Base-by-base conservation (phyloP, 495 filamentous ascomycete genomes). In the Trichoderma virens region DNA sequence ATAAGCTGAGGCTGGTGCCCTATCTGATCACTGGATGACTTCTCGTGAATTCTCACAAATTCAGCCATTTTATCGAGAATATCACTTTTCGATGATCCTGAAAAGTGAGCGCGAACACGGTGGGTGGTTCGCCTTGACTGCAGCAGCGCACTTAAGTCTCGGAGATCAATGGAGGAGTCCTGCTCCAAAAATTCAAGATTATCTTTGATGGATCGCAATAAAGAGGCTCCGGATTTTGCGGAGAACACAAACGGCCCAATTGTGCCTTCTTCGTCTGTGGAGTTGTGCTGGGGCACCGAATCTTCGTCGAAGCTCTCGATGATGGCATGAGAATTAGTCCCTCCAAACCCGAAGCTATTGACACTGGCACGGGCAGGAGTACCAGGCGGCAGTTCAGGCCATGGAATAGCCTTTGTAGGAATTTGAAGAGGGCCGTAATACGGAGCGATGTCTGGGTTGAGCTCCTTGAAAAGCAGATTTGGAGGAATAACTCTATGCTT, bases 341-440 rank as follows among this genome's bases (percentile, higher is more conserved):
- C 83, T 0, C 83, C 83, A 63, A 73, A 82, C 0, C 84, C 83
- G 56, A 84, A 86, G 8, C 73, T 80, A 63, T 84, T 86, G 20
- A 86, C 72, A 3, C 43, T 47, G 1, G n/a, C n/a, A 20, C 43
- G 43, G 7, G 16, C 16, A 20, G n/a, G 43, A 20, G 16, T 20
- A 20, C 16, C 43, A 35, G 34, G 34, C 13, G 34, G 34, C 34
- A 35, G 34, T 35, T 35, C 34, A n/a, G 43, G 43, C 43, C 43
- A 47, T 14, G 16, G 43, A n/a, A 20, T 20, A 5, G 43, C 43
- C 5, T 1, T 6, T 18, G 43, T 47, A 6, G 43, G 43, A 20
- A 47, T 47, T n/a, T 47, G 16, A 47, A 47, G 16, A 5, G 16
- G 16, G 1, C 43, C 16, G 6, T 47, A 18, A 20, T 18, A 18